phyloP scores from a whole-genome alignment of 1,284 basidiomycete species.

The Earliella scabrosa region DNA sequence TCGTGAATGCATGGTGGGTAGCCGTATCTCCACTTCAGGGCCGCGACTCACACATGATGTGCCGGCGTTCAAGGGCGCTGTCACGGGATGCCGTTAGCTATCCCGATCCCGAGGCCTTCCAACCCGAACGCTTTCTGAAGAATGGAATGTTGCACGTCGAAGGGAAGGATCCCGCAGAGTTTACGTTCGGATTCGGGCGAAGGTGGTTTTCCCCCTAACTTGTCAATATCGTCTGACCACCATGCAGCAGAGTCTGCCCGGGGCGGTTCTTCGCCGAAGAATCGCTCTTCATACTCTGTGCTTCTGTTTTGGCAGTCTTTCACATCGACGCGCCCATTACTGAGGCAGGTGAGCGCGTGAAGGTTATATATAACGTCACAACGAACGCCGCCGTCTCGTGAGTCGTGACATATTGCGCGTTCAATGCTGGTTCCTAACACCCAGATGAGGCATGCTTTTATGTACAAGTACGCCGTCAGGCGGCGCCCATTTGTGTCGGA shows the following conservation, averaged over 20 bases:
- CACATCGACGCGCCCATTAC: slow-evolving; percentile 9
- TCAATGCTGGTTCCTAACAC: too few species aligned
- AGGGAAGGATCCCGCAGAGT: slow-evolving; percentile 2
- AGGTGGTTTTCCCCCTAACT: slow-evolving; percentile 1
- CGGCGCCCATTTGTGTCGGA: too few species aligned
- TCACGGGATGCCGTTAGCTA: slow-evolving; percentile 18
- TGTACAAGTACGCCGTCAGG: too few species aligned
- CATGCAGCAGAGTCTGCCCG: slow-evolving; percentile 12
- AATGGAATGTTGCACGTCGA: slow-evolving; percentile 7
- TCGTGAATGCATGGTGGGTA: slow-evolving; percentile 8
- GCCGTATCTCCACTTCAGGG: not conserved
- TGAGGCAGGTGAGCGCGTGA: not conserved
- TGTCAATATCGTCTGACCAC: too few species aligned
- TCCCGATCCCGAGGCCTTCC: slow-evolving; percentile 19
- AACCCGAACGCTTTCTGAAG: slow-evolving; percentile 23
- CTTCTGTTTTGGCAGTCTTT: slow-evolving; percentile 10
- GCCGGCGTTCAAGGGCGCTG: slow-evolving; percentile 12
- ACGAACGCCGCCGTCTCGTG: not conserved
- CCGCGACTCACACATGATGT: too few species aligned
- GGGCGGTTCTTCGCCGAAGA: slow-evolving; percentile 15
- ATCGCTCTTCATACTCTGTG: slow-evolving; percentile 8
- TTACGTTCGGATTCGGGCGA: slow-evolving; percentile 15
- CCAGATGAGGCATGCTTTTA: too few species aligned
- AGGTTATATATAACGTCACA: not conserved
- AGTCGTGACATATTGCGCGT: too few species aligned